phyloP scores from a whole-genome alignment of 2,329 filamentous ascomycete genomes.

The Botrytis squamosa region DNA sequence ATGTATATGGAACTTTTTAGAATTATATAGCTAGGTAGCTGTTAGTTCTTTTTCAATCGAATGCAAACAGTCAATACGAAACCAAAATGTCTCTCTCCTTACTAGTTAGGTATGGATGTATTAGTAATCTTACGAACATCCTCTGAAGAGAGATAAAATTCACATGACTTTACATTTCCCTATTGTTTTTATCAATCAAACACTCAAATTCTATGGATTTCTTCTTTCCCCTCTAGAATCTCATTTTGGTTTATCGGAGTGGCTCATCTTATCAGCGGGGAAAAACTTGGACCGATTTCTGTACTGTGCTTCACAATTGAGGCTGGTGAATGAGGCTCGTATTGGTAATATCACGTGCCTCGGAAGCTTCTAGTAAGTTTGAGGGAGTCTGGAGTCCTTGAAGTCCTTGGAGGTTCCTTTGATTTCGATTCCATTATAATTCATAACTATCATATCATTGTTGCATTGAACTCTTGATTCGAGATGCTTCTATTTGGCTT shows the following conservation, averaged over 20 bases:
- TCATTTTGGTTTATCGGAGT: background rate
- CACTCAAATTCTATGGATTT: background rate
- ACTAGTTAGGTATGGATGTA: accelerated
- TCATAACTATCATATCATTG: background rate
- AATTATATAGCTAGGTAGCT: constrained; percentile 1
- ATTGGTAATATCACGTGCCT: background rate
- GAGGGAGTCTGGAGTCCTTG: background rate
- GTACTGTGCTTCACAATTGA: background rate
- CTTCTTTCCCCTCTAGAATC: background rate
- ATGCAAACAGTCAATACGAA: background rate
- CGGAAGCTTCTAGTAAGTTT: constrained; percentile 8
- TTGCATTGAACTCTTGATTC: background rate
- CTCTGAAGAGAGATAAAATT: background rate
- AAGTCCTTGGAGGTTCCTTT: background rate
- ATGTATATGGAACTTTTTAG: constrained; percentile 9
- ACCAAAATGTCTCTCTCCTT: background rate
- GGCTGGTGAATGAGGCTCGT: background rate
- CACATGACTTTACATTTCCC: background rate
- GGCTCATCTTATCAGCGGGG: constrained; percentile 15
- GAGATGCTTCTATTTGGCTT: background rate
- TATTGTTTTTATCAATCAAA: background rate
- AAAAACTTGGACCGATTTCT: background rate
- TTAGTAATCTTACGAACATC: background rate
- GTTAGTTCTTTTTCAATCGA: background rate
- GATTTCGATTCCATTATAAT: background rate